Percentiles rank a stretch among this genome's conserved stretches.
These are phyloP conservation scores for Pezicula neosporulosa DNA, from an alignment of 2,329 filamentous ascomycete species.

Conservation along the genomic window DNA sequence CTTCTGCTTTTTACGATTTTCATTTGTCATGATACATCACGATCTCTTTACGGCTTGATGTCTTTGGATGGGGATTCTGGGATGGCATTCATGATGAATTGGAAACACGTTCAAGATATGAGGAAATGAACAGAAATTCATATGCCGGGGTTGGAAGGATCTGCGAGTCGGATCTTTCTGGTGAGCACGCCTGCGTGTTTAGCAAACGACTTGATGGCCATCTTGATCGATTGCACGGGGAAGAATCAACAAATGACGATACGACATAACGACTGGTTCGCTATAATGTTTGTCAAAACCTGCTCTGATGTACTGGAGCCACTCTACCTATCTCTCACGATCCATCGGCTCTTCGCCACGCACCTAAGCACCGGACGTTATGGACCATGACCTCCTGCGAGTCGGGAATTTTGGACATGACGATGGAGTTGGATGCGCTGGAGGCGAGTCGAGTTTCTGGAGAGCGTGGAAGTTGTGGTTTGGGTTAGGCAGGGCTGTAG, in stretches of 20 bases:
- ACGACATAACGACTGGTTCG: constrained; percentile 12
- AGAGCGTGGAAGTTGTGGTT: not conserved
- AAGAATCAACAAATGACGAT: constrained; percentile 7
- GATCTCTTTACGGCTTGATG: constrained; percentile 22
- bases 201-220: constrained; percentile 11
- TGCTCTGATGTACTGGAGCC: not conserved
- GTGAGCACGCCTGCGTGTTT: constrained; percentile 25
- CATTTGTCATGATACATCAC: constrained; percentile 12
- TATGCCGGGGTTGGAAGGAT: constrained; percentile 15
- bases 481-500: constrained; percentile 18
- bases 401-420: constrained; percentile 9
- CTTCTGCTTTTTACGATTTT: constrained; percentile 22
- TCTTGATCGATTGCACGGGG: constrained; percentile 1
- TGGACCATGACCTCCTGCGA: constrained; percentile 10
- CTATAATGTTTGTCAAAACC: constrained; percentile 11
- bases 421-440: constrained; percentile 4
- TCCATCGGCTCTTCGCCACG: constrained; percentile 1
- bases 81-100: constrained; percentile 11
- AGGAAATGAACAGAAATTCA: constrained; percentile 6
- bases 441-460: constrained; percentile 3
- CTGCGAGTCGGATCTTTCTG: constrained; percentile 17
- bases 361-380: constrained; percentile 11
- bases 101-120: constrained; percentile 2
- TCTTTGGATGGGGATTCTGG: constrained; percentile 15
- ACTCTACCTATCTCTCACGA: constrained; percentile 9